A percentile compares a stretch with the other conserved stretches of the same genome.
phyloP scores from a whole-genome alignment of 331 rosid species.

The Telfairia occidentalis region DNA sequence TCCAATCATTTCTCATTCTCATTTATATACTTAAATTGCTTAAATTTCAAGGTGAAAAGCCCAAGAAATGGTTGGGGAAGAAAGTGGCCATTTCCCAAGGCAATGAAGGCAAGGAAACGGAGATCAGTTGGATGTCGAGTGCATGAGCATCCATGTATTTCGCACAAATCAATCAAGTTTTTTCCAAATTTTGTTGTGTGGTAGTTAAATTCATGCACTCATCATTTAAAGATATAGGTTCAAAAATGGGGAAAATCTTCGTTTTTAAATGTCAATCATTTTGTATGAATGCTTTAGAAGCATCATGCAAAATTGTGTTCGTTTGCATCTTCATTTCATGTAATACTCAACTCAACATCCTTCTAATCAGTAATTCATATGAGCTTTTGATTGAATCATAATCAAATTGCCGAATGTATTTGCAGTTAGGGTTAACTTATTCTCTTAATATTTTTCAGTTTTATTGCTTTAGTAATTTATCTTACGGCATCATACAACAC shows the following conservation, averaged over 20 bases:
- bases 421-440: too few species aligned
- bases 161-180: neutral
- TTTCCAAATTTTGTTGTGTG: neutral
- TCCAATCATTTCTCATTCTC: neutral
- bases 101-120: neutral
- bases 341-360: neutral
- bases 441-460: too few species aligned
- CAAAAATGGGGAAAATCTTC: neutral
- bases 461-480: too few species aligned
- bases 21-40: neutral
- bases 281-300: slow-evolving; percentile 14
- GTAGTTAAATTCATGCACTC: slow-evolving; percentile 28
- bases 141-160: neutral
- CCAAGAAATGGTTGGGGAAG: neutral
- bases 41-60: neutral
- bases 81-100: neutral
- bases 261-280: slow-evolving; percentile 10
- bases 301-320: slow-evolving; percentile 10
- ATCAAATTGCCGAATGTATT: too few species aligned
- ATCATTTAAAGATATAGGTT: slow-evolving; percentile 11
- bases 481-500: too few species aligned
- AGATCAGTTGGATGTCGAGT: neutral
- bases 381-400: too few species aligned
- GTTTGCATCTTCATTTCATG: neutral
- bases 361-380: neutral